Evolutionary conservation across 2,329 filamentous ascomycete genomes (phyloP).

Genomic region (Sarocladium brachiariae): DNA sequence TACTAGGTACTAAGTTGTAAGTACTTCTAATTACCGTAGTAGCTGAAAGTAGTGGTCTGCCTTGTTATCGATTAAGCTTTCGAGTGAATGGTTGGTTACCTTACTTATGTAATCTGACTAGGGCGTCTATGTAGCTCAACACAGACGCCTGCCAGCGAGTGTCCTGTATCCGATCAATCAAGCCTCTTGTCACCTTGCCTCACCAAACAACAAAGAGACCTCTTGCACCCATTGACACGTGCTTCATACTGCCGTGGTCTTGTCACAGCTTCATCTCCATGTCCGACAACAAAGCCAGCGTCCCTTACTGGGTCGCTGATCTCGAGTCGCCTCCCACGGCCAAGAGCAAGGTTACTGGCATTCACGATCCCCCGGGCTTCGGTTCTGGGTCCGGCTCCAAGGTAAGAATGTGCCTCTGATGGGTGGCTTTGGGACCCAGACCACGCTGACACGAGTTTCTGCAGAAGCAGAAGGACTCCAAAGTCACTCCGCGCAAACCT

Average conservation of each 20-base stretch:
- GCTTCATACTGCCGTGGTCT: too few relatives aligned
- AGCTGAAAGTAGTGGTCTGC: too few relatives aligned
- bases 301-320: conserved; percentile 75
- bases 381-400: conserved; percentile 45
- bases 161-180: too few relatives aligned
- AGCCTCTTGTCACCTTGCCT: too few relatives aligned
- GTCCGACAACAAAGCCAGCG: conserved; percentile 18
- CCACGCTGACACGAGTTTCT: conserved; percentile 4
- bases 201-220: background rate
- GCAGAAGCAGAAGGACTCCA: conserved; percentile 45
- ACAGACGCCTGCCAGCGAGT: too few relatives aligned
- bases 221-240: too few relatives aligned
- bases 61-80: conserved; percentile 1
- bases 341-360: conserved; percentile 58
- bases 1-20: too few relatives aligned
- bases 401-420: conserved; percentile 34
- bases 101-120: background rate
- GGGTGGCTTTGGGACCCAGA: background rate
- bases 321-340: conserved; percentile 63
- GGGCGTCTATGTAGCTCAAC: background rate
- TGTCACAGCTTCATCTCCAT: background rate
- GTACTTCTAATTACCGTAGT: background rate
- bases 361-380: conserved; percentile 84
- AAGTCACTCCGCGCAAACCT: conserved; percentile 51
- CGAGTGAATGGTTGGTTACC: too few relatives aligned